phyloP scores from a whole-genome alignment of 2,329 filamentous ascomycete species.

The Pseudocercospora pini-densiflorae region DNA sequence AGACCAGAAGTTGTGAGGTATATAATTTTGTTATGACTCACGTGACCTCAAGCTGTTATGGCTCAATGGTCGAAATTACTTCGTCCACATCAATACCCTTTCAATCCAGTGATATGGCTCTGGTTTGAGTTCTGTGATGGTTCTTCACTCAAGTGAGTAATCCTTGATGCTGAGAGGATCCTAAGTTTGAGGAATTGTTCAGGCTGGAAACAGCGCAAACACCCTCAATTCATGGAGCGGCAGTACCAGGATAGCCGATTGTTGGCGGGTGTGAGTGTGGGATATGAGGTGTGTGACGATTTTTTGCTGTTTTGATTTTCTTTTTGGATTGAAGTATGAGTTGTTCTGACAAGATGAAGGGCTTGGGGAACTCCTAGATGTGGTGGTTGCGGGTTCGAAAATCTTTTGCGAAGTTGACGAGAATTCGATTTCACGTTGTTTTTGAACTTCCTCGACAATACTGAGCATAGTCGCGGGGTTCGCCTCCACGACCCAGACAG shows the following conservation, averaged over 20 bases:
- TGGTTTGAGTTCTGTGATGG: constrained; percentile 60
- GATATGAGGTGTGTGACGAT: constrained; percentile 41
- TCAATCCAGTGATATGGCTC: constrained; percentile 47
- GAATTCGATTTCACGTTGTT: too few relatives aligned
- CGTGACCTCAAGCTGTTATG: constrained; percentile 41
- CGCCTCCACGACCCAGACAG: too few relatives aligned
- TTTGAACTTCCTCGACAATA: too few relatives aligned
- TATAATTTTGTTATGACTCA: constrained; percentile 10
- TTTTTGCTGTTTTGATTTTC: constrained; percentile 34
- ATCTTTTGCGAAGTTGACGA: too few relatives aligned
- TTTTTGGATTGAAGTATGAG: too few relatives aligned
- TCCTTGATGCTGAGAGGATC: constrained; percentile 57
- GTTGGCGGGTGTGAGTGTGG: constrained; percentile 40
- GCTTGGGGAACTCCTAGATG: not conserved
- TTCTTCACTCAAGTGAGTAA: constrained; percentile 60
- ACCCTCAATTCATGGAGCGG: constrained; percentile 58
- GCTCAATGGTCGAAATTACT: constrained; percentile 37
- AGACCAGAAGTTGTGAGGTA: not conserved
- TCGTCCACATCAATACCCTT: constrained; percentile 30
- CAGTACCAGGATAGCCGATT: constrained; percentile 58
- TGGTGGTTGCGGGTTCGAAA: not conserved
- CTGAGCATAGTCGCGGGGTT: too few relatives aligned
- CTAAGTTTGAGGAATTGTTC: constrained; percentile 60
- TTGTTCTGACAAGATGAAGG: too few relatives aligned
- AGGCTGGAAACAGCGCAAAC: constrained; percentile 66